Percentiles rank a stretch among this genome's conserved stretches.
Evolutionary conservation across 352 stramenopile species (phyloP).

Genomic region (Phytophthora pisi): DNA sequence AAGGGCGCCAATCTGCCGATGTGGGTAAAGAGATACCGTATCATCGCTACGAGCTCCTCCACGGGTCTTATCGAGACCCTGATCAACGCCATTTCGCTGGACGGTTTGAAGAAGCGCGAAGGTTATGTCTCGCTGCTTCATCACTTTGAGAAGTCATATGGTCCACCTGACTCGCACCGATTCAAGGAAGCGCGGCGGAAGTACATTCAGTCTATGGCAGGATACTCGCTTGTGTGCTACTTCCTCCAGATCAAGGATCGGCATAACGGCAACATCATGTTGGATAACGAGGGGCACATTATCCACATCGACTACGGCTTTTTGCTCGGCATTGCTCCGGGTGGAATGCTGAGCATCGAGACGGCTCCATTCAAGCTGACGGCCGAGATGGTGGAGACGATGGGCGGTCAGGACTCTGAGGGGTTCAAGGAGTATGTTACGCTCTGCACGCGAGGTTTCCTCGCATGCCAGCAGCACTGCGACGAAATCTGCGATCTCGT

Average conservation of each 20-base stretch:
- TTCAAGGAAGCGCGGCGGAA: constrained; percentile 95
- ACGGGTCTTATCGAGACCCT: constrained; percentile 98
- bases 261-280: constrained; percentile 99
- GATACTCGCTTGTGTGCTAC: constrained; percentile 98
- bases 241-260: constrained; percentile 99
- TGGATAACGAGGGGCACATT: constrained; percentile 98
- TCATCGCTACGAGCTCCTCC: constrained; percentile 95
- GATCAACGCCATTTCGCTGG: constrained; percentile 97
- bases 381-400: constrained; percentile 98
- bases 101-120: constrained; percentile 97
- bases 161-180: constrained; percentile 73
- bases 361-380: constrained; percentile 99
- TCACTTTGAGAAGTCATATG: constrained; percentile 97
- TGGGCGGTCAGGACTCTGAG: constrained; percentile 92
- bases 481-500: constrained; percentile 97
- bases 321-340: constrained; percentile 97
- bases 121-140: constrained; percentile 92
- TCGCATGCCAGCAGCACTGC: constrained; percentile 95
- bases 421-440: constrained; percentile 98
- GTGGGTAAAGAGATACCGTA: constrained; percentile 97
- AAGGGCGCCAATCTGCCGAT: constrained; percentile 93
- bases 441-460: constrained; percentile 96
- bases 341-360: constrained; percentile 99
- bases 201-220: constrained; percentile 97
- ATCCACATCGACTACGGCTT: constrained; percentile 99